Conservation (phyloP, 139 green algal species). For the Chlamydomonas sp. region DNA sequence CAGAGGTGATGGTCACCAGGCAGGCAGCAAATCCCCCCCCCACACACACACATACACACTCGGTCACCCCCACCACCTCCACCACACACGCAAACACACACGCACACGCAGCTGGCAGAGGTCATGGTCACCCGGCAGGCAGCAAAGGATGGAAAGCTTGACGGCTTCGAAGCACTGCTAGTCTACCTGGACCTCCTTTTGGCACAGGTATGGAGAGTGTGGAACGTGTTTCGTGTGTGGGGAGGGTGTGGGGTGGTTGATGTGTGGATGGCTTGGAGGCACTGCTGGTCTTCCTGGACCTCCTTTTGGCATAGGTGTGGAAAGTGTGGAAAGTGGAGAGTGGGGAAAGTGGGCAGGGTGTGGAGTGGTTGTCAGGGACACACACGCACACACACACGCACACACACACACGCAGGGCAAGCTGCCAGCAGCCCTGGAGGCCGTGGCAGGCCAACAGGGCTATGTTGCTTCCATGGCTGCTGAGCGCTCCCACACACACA, state of each 20-base stretch:
- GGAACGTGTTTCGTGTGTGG: neutral
- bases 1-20: no score
- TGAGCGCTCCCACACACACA: neutral
- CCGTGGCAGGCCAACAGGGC: no score
- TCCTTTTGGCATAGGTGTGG: slow-evolving; percentile 40
- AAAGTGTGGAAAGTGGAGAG: no score
- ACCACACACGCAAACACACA: no score
- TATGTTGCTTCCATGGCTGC: neutral
- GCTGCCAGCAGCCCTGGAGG: neutral
- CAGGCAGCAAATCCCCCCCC: no score
- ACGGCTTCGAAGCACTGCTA: slow-evolving; percentile 51
- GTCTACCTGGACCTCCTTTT: slow-evolving; percentile 56
- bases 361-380: no score
- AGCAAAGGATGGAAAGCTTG: slow-evolving; percentile 23
- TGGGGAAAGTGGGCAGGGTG: no score
- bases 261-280: neutral
- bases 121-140: slow-evolving; percentile 42
- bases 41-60: no score
- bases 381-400: neutral
- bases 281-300: slow-evolving; percentile 23
- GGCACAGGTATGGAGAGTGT: slow-evolving; percentile 20
- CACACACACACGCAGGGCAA: no score
- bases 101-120: slow-evolving; percentile 24
- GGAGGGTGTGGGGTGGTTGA: neutral
- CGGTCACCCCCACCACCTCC: no score